phyloP scores from a whole-genome alignment of 306 rosid species.

The Fagus sylvatica region DNA sequence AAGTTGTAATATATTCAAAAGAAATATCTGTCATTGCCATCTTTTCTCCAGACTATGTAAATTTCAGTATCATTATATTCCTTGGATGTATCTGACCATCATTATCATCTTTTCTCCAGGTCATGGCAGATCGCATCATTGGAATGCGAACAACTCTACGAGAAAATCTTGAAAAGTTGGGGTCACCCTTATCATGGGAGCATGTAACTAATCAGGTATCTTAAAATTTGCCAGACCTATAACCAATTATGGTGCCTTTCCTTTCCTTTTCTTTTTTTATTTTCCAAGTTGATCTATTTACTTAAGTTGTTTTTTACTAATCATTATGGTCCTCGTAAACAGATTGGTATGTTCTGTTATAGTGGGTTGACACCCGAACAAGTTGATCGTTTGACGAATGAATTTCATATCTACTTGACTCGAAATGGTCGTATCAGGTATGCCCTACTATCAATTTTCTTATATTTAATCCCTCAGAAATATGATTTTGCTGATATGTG shows the following conservation, averaged over 20 bases:
- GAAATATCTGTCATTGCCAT: too few relatives aligned
- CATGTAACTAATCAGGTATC: constrained; percentile 84
- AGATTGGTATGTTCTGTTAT: constrained; percentile 97
- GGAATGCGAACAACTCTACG: constrained; percentile 76
- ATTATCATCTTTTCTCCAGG: constrained; percentile 41
- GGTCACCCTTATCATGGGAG: constrained; percentile 79
- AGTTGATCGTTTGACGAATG: constrained; percentile 81
- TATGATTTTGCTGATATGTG: neutral
- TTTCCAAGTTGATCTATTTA: neutral
- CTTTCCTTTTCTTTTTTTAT: neutral
- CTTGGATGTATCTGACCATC: constrained; percentile 13
- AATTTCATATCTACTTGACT: constrained; percentile 89
- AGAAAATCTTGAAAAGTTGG: constrained; percentile 71
- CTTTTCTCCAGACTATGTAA: too few relatives aligned
- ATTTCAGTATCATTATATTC: neutral
- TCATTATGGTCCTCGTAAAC: constrained; percentile 29
- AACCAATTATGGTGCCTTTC: neutral
- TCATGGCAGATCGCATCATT: constrained; percentile 92
- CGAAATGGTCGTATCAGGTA: constrained; percentile 96
- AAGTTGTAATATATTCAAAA: too few relatives aligned
- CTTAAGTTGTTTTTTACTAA: constrained; percentile 1
- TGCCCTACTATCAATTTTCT: neutral
- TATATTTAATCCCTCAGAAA: neutral
- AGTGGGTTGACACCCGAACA: constrained; percentile 93
- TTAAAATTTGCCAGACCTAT: constrained; percentile 16